These are phyloP conservation scores for Litchi chinensis DNA, from an alignment of 345 rosid genomes.

Conservation along the genomic window DNA sequence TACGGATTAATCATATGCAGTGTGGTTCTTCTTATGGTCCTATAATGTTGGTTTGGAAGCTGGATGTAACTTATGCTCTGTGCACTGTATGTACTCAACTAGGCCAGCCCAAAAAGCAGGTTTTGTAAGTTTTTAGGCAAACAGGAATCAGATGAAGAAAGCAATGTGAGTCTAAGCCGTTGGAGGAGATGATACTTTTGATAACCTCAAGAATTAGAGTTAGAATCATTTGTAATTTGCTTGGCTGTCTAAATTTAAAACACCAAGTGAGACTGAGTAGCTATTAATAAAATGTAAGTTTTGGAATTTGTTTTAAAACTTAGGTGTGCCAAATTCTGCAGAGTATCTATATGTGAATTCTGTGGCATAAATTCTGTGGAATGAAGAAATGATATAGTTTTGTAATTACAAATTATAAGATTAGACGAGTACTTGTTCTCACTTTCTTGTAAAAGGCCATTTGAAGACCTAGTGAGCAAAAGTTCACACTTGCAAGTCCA, in stretches of 20 bases:
- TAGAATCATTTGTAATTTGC: neutral
- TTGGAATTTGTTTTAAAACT: neutral
- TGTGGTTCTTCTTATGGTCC: neutral
- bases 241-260: neutral
- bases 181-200: neutral
- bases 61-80: neutral
- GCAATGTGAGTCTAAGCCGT: neutral
- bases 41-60: neutral
- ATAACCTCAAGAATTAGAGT: neutral
- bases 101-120: neutral
- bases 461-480: neutral
- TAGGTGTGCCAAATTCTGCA: neutral
- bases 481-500: slow-evolving; percentile 2
- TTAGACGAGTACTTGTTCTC: neutral
- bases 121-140: neutral
- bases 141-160: neutral
- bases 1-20: neutral
- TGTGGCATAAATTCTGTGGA: neutral
- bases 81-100: neutral
- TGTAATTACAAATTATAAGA: neutral
- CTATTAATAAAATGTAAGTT: neutral
- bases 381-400: neutral
- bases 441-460: neutral
- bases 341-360: neutral
- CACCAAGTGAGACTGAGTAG: neutral